Evolutionary conservation across 1,284 basidiomycete genomes (phyloP).

Genomic region (Ustilago bromivora): DNA sequence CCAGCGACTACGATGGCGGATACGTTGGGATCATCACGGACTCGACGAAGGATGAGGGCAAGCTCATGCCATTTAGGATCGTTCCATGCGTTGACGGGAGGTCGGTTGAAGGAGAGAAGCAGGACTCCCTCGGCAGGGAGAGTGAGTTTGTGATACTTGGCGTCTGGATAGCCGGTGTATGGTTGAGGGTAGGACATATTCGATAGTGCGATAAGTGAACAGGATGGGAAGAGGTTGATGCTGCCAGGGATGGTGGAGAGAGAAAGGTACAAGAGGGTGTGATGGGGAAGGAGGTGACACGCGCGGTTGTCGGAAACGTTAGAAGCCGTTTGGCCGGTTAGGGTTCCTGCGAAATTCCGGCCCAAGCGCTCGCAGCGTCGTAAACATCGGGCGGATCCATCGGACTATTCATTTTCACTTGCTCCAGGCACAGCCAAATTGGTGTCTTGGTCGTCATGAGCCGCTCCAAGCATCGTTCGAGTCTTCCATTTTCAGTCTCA

Average conservation of each 20-base stretch:
- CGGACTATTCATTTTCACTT: neutral
- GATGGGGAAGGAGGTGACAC: conserved; percentile 2
- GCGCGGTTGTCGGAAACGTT: conserved; percentile 11
- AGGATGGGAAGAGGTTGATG: neutral
- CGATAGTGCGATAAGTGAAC: neutral
- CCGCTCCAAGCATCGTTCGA: no score
- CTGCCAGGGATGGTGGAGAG: neutral
- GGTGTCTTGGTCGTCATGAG: no score
- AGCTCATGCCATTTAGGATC: conserved; percentile 65
- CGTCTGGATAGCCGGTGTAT: conserved; percentile 34
- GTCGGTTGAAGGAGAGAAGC: conserved; percentile 60
- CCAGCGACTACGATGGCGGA: conserved; percentile 65
- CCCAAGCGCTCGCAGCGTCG: neutral
- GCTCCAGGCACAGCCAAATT: neutral
- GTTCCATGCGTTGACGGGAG: conserved; percentile 66
- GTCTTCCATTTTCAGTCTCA: no score
- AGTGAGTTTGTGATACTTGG: conserved; percentile 58
- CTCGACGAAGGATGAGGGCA: conserved; percentile 52
- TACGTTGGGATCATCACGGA: conserved; percentile 61
- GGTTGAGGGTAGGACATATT: conserved; percentile 50
- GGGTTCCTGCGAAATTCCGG: conserved; percentile 8
- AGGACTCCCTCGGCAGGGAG: conserved; percentile 58
- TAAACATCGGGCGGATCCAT: conserved; percentile 7
- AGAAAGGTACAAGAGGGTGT: neutral
- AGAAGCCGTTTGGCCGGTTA: conserved; percentile 15